Base-by-base conservation (phyloP, 1,284 basidiomycete genomes). In the Boletellus deceptivus region DNA sequence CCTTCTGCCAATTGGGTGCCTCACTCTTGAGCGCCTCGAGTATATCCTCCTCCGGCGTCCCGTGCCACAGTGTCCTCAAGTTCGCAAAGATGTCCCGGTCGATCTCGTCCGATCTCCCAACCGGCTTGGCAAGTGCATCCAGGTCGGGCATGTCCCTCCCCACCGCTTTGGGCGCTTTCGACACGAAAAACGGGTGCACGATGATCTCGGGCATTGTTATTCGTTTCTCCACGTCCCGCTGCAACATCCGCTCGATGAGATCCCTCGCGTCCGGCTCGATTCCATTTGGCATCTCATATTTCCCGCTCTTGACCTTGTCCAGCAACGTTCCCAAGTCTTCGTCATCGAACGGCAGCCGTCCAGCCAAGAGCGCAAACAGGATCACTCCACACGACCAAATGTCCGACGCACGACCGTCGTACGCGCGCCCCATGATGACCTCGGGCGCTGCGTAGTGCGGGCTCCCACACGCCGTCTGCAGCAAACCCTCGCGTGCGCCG, bases 311-410 rank as follows among this genome's bases (percentile, higher is more conserved):
- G 56, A 99, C 92, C 70, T 93, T 93, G 59, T 86, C 82, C 38
- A 98, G 77, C 18, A 99, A 77, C 16, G 77, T 72, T 20, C 80
- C 78, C 49, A 93, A 82, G 66, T 89, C 82, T 52, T 89, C 84
- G 63, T 96, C 91, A 70, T 99, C 95, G 67, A 99, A 99, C 3
- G 97, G 97, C 36, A 99, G 76, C 35, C 84, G 79, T 6, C 94
- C 96, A n/a, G 86, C 88, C 24, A 99, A 78, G 14, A 99, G 77
- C 13, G 93, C 94, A 62, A 89, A 96, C 48, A 99, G 81, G 60
- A 98, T 96, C 68, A 99, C 87, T 52, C 97, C 97, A 67, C 96
- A 98, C 31, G 93, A 97, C 97, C 97, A 99, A 67, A 98, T 93
- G 70, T 99, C 97, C 37, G 93, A 87, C 16, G 84, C 81, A 2